Conservation (phyloP, 1,139 yeast species). For the Hansenula lynferdii region DNA sequence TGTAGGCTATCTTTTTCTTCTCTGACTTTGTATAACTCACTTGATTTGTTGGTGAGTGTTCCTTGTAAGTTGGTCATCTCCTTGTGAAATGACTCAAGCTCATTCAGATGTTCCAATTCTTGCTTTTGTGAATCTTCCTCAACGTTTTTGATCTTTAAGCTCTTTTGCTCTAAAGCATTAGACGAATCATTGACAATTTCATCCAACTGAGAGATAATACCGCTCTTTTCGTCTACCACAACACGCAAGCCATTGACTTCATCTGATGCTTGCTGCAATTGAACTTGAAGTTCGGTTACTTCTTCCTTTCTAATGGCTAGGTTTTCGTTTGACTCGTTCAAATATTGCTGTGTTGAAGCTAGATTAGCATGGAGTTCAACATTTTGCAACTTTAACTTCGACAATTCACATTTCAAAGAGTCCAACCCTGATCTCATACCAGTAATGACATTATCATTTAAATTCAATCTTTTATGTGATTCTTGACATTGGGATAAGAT, state of each 20-base stretch:
- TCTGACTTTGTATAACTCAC: constrained; percentile 20
- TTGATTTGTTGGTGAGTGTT: constrained; percentile 23
- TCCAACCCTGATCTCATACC: not conserved
- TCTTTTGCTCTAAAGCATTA: constrained; percentile 22
- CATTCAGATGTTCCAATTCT: constrained; percentile 30
- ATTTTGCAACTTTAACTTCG: not conserved
- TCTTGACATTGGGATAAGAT: no score
- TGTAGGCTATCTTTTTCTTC: constrained; percentile 20
- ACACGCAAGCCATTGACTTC: constrained; percentile 8
- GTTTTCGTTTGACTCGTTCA: constrained; percentile 14
- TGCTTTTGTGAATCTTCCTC: constrained; percentile 23
- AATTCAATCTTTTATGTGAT: constrained; percentile 2
- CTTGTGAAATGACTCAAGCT: constrained; percentile 30
- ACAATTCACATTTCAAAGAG: not conserved
- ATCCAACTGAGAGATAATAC: constrained; percentile 9
- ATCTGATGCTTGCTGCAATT: constrained; percentile 13
- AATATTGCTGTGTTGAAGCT: not conserved
- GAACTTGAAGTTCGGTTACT: constrained; percentile 20
- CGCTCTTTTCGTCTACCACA: constrained; percentile 8
- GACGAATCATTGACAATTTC: constrained; percentile 11
- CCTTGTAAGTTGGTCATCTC: constrained; percentile 28
- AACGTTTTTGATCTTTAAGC: constrained; percentile 21
- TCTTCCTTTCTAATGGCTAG: constrained; percentile 19
- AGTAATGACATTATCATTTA: constrained; percentile 1
- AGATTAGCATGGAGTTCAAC: not conserved